phyloP scores from a whole-genome alignment of 257 asterid species.

The Nicotiana benthamiana region DNA sequence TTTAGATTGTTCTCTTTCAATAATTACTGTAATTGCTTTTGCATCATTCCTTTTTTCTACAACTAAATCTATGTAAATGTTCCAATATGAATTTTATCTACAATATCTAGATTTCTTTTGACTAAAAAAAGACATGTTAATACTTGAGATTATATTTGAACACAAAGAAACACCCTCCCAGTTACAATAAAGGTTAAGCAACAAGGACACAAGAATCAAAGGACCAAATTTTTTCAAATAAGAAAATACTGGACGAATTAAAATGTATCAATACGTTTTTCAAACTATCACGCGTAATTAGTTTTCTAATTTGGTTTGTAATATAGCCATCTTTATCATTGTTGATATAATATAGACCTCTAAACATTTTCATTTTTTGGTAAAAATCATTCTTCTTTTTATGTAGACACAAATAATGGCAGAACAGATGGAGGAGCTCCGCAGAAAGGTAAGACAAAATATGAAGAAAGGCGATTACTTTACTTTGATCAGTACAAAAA shows the following conservation, averaged over 20 bases:
- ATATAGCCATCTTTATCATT: too few relatives aligned
- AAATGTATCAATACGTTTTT: neutral
- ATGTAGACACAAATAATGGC: slow-evolving; percentile 68
- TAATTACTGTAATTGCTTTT: too few relatives aligned
- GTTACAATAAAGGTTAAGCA: neutral
- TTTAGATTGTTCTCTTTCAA: neutral
- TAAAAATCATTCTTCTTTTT: neutral
- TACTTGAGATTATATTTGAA: neutral
- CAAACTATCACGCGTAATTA: neutral
- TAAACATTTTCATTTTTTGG: neutral
- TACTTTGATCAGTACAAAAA: neutral
- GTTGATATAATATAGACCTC: too few relatives aligned
- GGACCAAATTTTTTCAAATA: neutral
- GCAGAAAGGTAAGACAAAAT: slow-evolving; percentile 51
- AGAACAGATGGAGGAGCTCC: slow-evolving; percentile 90
- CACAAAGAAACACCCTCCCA: neutral
- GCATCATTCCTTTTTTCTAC: neutral
- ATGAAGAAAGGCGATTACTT: neutral
- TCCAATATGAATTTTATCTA: neutral
- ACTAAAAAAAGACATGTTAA: neutral
- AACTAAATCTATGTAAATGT: neutral
- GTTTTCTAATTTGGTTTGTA: too few relatives aligned
- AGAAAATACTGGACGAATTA: neutral
- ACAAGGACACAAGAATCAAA: neutral
- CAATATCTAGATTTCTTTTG: neutral